phyloP scores from a whole-genome alignment of 371 early-diverging fungal species.

The Coemansia sp. region DNA sequence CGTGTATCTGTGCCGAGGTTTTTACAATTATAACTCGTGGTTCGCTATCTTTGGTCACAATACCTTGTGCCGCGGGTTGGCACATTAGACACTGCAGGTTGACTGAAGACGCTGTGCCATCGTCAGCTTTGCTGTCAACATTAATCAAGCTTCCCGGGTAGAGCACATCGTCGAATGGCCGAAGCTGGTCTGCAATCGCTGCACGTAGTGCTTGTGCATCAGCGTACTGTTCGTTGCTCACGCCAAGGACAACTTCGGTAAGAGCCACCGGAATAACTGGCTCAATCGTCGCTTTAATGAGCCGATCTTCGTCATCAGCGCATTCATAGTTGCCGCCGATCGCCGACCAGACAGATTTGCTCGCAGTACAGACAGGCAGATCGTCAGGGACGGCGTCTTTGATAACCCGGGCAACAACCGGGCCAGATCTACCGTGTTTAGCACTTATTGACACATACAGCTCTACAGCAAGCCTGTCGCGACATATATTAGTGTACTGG shows the following conservation, averaged over 20 bases:
- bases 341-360: neutral
- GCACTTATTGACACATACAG: constrained; percentile 2
- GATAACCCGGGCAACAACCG: constrained; percentile 13
- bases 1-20: neutral
- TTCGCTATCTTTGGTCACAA: constrained; percentile 8
- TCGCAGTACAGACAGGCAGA: constrained; percentile 7
- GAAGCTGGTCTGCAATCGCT: constrained; percentile 22
- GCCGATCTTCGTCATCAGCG: neutral
- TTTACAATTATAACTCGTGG: constrained; percentile 32
- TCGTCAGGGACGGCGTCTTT: neutral
- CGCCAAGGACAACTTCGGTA: constrained; percentile 44
- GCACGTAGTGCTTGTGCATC: constrained; percentile 21
- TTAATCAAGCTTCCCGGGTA: constrained; percentile 8
- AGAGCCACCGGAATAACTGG: constrained; percentile 30
- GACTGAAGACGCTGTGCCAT: neutral
- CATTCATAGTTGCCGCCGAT: neutral
- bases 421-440: neutral
- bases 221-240: constrained; percentile 20
- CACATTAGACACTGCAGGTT: constrained; percentile 40
- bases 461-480: neutral
- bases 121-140: neutral
- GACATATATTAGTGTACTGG: neutral
- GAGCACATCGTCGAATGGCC: constrained; percentile 4
- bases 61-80: constrained; percentile 39
- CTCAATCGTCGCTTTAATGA: constrained; percentile 21